Percentiles rank a stretch among this genome's conserved stretches.
Evolutionary conservation across 2,329 filamentous ascomycete genomes (phyloP).

Genomic region (Geosmithia putterillii): DNA sequence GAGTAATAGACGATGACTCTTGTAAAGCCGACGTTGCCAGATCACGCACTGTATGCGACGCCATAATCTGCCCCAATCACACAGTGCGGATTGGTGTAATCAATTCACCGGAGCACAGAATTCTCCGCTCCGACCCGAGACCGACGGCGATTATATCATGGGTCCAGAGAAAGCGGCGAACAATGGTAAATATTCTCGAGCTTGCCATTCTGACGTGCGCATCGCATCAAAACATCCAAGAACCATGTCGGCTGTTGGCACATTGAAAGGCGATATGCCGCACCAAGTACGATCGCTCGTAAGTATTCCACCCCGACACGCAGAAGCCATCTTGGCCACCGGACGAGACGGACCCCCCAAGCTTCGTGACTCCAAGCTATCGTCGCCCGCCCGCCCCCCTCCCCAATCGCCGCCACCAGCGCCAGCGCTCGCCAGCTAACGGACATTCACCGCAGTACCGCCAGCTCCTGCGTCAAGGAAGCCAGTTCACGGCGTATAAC

Average conservation of each 20-base stretch:
- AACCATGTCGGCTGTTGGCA: constrained; percentile 23
- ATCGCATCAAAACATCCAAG: constrained; percentile 9
- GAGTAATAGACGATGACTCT: not conserved
- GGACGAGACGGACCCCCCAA: no score
- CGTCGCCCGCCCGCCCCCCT: no score
- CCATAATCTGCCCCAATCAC: not conserved
- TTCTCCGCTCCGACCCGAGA: constrained; percentile 17
- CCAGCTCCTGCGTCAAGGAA: constrained; percentile 74
- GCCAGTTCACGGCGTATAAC: constrained; percentile 88
- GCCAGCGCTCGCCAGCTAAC: not conserved
- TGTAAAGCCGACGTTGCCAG: not conserved
- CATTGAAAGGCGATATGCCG: constrained; percentile 39
- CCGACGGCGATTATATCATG: not conserved
- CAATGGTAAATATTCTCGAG: not conserved
- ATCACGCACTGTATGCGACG: not conserved
- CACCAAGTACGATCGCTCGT: constrained; percentile 46
- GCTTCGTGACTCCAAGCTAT: not conserved
- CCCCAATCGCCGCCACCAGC: not conserved
- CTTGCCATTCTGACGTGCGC: not conserved
- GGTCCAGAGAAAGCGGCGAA: not conserved
- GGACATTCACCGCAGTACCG: constrained; percentile 55
- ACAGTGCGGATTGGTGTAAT: not conserved
- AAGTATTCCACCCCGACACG: constrained; percentile 12
- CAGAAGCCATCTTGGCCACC: not conserved
- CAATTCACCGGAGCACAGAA: constrained; percentile 1